Evolutionary conservation across 441 rosid genomes (phyloP).

Genomic region (Capsella rubella): DNA sequence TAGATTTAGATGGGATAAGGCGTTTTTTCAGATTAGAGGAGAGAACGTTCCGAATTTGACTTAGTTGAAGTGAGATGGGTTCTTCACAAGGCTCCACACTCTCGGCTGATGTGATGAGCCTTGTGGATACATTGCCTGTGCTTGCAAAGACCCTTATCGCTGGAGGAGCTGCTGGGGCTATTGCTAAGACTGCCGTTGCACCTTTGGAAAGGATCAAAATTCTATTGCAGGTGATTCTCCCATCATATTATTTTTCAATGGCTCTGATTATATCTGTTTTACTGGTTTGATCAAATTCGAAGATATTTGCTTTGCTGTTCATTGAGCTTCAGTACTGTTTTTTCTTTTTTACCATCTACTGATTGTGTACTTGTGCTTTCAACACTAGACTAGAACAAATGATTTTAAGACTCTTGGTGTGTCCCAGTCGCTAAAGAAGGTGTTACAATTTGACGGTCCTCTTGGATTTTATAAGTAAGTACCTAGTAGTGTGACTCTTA

Average conservation of each 20-base stretch:
- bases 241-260: constrained; percentile 5
- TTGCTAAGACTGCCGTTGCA: constrained; percentile 93
- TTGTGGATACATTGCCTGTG: constrained; percentile 80
- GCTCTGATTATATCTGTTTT: neutral
- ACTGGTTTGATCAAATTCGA: neutral
- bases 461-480: constrained; percentile 87
- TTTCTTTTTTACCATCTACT: constrained; percentile 10
- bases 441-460: constrained; percentile 83
- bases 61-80: constrained; percentile 51
- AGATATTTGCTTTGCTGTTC: constrained; percentile 3
- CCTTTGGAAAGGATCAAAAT: constrained; percentile 94
- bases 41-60: constrained; percentile 28
- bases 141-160: constrained; percentile 91
- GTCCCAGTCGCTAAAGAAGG: constrained; percentile 70
- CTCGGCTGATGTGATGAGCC: constrained; percentile 64
- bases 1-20: constrained; percentile 93
- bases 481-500: constrained; percentile 18
- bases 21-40: constrained; percentile 60
- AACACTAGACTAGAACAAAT: constrained; percentile 76
- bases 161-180: constrained; percentile 96
- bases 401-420: constrained; percentile 87
- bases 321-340: neutral
- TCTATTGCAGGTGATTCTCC: constrained; percentile 75
- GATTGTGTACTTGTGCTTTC: constrained; percentile 17
- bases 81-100: constrained; percentile 77